Conservation (phyloP, 2,329 filamentous ascomycete genomes). For the Trichoderma koningiopsis region DNA sequence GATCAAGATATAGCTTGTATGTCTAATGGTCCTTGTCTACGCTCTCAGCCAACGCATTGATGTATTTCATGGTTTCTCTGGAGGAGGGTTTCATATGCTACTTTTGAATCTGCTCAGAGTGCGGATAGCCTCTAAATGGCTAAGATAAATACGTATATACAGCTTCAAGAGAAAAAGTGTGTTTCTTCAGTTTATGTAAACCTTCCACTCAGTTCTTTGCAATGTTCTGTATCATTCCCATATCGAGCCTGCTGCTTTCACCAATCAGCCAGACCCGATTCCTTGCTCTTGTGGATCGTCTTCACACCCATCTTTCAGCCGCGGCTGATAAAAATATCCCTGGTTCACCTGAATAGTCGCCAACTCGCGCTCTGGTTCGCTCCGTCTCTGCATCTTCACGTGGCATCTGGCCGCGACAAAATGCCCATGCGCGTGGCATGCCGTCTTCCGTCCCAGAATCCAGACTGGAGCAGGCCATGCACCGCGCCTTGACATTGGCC, state of each 20-base stretch:
- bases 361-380: background rate
- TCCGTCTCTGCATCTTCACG: conserved; percentile 1
- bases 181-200: background rate
- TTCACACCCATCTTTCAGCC: background rate
- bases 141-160: background rate
- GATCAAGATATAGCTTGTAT: background rate
- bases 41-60: background rate
- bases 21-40: no score
- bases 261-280: background rate
- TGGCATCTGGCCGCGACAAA: background rate
- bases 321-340: background rate
- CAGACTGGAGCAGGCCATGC: background rate
- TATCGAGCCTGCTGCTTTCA: background rate
- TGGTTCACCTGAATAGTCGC: background rate
- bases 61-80: background rate
- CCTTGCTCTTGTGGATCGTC: background rate
- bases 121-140: background rate
- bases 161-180: background rate
- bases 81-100: no score
- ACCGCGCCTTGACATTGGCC: background rate
- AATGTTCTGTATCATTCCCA: background rate
- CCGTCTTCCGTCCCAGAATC: background rate
- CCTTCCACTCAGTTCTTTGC: background rate
- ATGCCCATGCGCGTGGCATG: background rate
- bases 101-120: no score